phyloP scores from a whole-genome alignment of 2,329 filamentous ascomycete genomes.

The Alternaria atra region DNA sequence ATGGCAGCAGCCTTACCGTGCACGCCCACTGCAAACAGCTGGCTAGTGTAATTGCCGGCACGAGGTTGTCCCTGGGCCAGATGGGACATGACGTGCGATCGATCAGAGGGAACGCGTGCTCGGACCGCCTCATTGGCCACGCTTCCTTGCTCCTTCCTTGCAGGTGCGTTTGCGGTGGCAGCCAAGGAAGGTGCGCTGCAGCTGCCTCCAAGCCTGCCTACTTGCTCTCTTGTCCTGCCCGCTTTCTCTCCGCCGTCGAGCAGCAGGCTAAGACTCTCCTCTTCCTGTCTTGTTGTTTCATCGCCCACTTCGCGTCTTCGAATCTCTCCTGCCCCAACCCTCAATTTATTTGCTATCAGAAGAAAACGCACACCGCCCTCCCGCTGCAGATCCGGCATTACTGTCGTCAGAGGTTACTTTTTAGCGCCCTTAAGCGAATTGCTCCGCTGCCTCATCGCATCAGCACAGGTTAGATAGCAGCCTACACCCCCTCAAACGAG shows the following conservation, averaged over 20 bases:
- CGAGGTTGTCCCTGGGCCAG: conserved; percentile 28
- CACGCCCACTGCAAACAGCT: conserved; percentile 30
- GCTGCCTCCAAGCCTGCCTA: conserved; percentile 8
- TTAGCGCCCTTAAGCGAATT: conserved; percentile 47
- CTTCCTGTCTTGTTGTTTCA: neutral
- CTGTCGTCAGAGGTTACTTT: conserved; percentile 38
- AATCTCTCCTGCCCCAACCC: neutral
- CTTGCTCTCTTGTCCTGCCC: conserved; percentile 3
- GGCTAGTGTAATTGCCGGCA: conserved; percentile 29
- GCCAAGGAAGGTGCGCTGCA: conserved; percentile 21
- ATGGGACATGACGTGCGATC: conserved; percentile 29
- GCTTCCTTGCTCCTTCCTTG: conserved; percentile 39
- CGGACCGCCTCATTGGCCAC: conserved; percentile 31
- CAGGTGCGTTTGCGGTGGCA: conserved; percentile 22
- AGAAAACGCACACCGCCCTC: conserved; percentile 17
- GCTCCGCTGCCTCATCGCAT: conserved; percentile 43
- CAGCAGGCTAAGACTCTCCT: neutral
- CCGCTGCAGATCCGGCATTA: conserved; percentile 22
- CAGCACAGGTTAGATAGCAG: conserved; percentile 41
- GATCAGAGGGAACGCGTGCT: conserved; percentile 29
- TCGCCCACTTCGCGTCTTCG: neutral
- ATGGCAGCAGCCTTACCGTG: conserved; percentile 23
- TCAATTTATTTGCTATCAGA: conserved; percentile 1
- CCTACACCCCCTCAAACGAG: conserved; percentile 30
- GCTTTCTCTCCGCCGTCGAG: conserved; percentile 7